These are phyloP conservation scores for Aspergillus fischeri DNA, from an alignment of 2,329 filamentous ascomycete species.

Conservation along the genomic window DNA sequence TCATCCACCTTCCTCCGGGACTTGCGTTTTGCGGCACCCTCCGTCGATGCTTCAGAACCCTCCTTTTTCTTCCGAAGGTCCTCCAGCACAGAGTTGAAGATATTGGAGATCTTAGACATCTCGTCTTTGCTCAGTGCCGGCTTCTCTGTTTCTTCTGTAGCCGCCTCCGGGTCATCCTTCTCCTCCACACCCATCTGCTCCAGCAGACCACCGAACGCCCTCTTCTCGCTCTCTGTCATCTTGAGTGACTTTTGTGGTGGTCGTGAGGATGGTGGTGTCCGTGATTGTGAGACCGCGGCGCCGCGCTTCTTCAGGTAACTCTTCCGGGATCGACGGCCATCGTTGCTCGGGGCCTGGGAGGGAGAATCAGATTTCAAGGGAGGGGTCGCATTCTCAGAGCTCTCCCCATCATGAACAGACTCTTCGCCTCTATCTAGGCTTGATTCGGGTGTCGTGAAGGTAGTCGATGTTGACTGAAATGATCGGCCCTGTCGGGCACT, in stretches of 20 bases:
- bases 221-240: slow-evolving; percentile 21
- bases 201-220: slow-evolving; percentile 18
- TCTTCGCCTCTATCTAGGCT: not conserved
- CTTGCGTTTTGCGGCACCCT: not conserved
- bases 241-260: slow-evolving; percentile 1
- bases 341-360: not conserved
- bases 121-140: slow-evolving; percentile 14
- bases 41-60: not conserved
- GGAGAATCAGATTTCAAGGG: not conserved
- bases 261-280: not conserved
- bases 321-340: not conserved
- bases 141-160: not conserved
- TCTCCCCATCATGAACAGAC: not conserved
- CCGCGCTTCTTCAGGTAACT: slow-evolving; percentile 11
- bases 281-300: slow-evolving; percentile 4
- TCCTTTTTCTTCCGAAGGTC: slow-evolving; percentile 10
- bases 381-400: not conserved
- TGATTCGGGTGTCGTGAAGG: not conserved
- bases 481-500: slow-evolving; percentile 13
- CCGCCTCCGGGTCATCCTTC: not conserved
- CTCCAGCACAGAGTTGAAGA: slow-evolving; percentile 22
- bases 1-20: not conserved
- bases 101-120: slow-evolving; percentile 21
- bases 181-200: slow-evolving; percentile 10
- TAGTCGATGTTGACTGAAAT: slow-evolving; percentile 6